Evolutionary conservation across 2,329 filamentous ascomycete genomes (phyloP), one percentile per base, ranked within the genome.

Genomic region (Exophiala spinifera): DNA sequence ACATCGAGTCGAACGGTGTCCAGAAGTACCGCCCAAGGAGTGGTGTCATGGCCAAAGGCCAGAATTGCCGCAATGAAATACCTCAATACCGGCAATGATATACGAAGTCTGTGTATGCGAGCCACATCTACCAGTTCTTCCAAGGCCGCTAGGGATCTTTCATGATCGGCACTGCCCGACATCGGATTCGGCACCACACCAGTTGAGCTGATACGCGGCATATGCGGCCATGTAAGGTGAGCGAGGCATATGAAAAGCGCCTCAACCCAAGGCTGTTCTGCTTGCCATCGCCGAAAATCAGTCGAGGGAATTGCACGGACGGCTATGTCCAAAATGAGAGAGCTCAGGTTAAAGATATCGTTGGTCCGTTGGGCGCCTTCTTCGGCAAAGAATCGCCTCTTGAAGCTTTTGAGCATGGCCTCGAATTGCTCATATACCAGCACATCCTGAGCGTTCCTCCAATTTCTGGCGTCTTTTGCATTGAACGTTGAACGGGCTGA

Each of bases 211-310:
- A 59, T 36, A 14, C 42, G 56, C 11, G 65, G 66, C 11, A 67
- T 51, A 3, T 46, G 42, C 48, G 55, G 72, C 42, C 67, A 74
- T 8, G 69, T 68, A 39, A 71, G 61, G 53, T 75, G 69, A 6
- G 70, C 67, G 40, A 77, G 65, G 25, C 67, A 67, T 20, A 72
- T 69, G 51, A 79, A 79, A n/a, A 78, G 65, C 2, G 70, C 70
- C 62, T 78, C 76, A 46, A 81, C 62, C 77, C 77, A 80, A 13
- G 71, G 67, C 36, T 72, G 72, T 63, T 80, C 78, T 20, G 71
- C 65, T 6, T 70, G 70, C 59, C 75, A 71, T 34, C 72, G 67
- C 42, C 69, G 68, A 43, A 74, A 74, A 10, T 71, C 70, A 52
- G 73, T 69, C 52, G 73, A 67, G 15, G 72, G 73, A 14, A 78